Evolutionary conservation across 768 basidiomycete genomes (phyloP), one percentile per base, ranked within the genome.

Genomic region (Kwoniella sp.): DNA sequence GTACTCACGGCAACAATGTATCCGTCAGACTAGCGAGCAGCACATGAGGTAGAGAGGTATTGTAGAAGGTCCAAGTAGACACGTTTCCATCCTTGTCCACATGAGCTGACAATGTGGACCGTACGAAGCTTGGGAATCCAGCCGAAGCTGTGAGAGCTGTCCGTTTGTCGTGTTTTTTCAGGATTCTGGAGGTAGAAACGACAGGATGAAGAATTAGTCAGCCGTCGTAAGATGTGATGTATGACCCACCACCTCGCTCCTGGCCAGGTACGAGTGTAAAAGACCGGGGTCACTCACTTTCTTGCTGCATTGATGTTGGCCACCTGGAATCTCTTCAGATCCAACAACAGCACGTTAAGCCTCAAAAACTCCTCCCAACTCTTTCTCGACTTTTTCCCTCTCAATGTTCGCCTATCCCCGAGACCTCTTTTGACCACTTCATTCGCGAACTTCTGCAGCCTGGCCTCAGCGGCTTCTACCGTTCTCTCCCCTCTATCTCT

Each of bases 121-220:
- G 70, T 47, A 82, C 79, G 60, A 83, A 82, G 22, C 72, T 61
- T 2, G 70, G 88, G 84, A 68, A 89, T 2, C 80, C 79, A 19
- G 64, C 66, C 7, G 81, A 80, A 17, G 81, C 83, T 0, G 90
- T 88, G 9, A 97, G 82, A 0, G 90, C 87, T 0, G 92, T 95
- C 2, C 91, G 87, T 76, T 95, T 95, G 27, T 90, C 85, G 74
- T 94, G 93, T 76, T 96, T 96, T 83, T 95, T 95, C 55, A 95
- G 85, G 59, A 80, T 77, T 54, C 69, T 75, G 33, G 13, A 5
- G 13, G 30, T 3, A 26, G 8, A 37, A 17, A 57, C n/a, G 10
- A n/a, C 3, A 15, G 26, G n/a, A 19, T 2, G 33, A 6, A 33
- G 33, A 6, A 5, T 8, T 5, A 47, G 46, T 17, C 19, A 19